These are phyloP conservation scores for Lasiosphaeriaceae sp. DNA, from an alignment of 495 filamentous ascomycete species.

Conservation along the genomic window DNA sequence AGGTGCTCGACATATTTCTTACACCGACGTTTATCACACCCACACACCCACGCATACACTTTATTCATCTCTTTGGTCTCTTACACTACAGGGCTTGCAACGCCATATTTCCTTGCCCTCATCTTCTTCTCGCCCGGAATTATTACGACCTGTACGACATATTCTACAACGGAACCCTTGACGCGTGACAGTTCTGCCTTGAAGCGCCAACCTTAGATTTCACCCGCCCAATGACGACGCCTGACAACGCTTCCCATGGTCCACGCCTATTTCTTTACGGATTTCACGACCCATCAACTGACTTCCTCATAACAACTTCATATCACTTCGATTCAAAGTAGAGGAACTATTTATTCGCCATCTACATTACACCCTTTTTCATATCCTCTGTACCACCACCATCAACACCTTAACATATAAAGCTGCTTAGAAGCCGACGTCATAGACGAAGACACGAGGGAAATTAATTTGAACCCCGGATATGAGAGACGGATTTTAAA, in stretches of 20 bases:
- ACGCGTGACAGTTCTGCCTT: constrained; percentile 14
- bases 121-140: not conserved
- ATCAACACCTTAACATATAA: not conserved
- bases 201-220: not conserved
- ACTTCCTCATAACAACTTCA: not conserved
- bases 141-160: constrained; percentile 23
- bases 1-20: not conserved
- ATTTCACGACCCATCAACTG: too few species aligned
- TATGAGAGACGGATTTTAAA: not conserved
- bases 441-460: not conserved
- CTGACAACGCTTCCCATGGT: not conserved
- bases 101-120: not conserved
- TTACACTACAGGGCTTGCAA: too few species aligned
- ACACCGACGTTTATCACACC: not conserved
- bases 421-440: not conserved
- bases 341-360: constrained; percentile 1
- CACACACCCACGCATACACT: not conserved
- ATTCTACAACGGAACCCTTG: constrained; percentile 10
- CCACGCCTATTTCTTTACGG: too few species aligned
- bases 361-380: not conserved
- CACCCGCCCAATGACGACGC: not conserved
- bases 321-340: not conserved
- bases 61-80: too few species aligned
- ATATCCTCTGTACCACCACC: constrained; percentile 6
- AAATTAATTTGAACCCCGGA: not conserved